Evolutionary conservation across 1,139 yeast genomes (phyloP).

Genomic region (Hansenula lynferdii): DNA sequence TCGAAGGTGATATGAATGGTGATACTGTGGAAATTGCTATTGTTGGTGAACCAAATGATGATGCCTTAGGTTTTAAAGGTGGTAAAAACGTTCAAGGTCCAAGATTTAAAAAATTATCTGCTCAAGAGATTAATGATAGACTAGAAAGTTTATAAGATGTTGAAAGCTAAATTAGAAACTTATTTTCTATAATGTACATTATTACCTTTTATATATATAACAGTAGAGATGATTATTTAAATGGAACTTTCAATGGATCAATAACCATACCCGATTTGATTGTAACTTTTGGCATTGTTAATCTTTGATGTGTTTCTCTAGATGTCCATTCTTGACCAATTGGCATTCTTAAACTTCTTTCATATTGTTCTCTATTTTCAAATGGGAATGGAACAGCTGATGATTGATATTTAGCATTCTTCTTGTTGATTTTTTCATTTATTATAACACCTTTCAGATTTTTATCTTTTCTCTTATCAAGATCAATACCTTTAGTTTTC

Average conservation of each 20-base stretch:
- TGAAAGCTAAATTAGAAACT: not conserved
- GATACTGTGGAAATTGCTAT: constrained; percentile 92
- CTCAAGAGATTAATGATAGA: constrained; percentile 94
- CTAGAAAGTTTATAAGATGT: constrained; percentile 69
- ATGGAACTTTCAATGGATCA: constrained; percentile 66
- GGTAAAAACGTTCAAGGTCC: constrained; percentile 78
- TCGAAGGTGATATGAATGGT: constrained; percentile 97
- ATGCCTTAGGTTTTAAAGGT: constrained; percentile 80
- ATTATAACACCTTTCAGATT: constrained; percentile 76
- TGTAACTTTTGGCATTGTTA: constrained; percentile 84
- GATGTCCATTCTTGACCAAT: constrained; percentile 97
- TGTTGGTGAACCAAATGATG: constrained; percentile 80
- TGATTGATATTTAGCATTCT: constrained; percentile 79
- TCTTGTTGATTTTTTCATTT: constrained; percentile 83
- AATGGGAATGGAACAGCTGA: constrained; percentile 89
- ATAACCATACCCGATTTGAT: constrained; percentile 87
- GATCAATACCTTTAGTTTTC: constrained; percentile 63
- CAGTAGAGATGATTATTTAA: constrained; percentile 21
- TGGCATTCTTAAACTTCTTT: constrained; percentile 92
- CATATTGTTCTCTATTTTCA: constrained; percentile 92
- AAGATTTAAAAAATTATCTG: constrained; percentile 74
- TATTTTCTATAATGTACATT: not conserved
- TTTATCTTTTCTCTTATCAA: constrained; percentile 73
- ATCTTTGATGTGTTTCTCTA: constrained; percentile 77
- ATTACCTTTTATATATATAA: not conserved